A percentile compares a stretch with the other conserved stretches of the same genome.
phyloP scores from a whole-genome alignment of 176 grass and related monocot species.

The Puccinellia tenuiflora region DNA sequence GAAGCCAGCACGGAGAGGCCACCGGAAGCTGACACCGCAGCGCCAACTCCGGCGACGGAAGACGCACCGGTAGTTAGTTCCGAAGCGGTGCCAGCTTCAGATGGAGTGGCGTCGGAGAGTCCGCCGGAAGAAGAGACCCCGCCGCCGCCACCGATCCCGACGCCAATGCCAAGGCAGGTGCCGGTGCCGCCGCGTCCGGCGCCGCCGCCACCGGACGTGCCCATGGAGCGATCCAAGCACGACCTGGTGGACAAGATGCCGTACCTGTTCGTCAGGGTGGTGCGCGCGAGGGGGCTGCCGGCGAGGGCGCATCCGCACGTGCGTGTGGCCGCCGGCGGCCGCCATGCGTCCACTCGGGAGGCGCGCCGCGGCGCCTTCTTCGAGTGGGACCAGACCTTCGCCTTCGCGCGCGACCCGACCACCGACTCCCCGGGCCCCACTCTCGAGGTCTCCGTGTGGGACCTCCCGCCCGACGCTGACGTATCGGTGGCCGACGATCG shows the following conservation, averaged over 20 bases:
- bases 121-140: constrained; percentile 18
- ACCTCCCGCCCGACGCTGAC: constrained; percentile 65
- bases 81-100: background rate
- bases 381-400: constrained; percentile 93
- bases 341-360: constrained; percentile 45
- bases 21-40: background rate
- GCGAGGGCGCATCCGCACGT: constrained; percentile 59
- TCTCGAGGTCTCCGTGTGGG: constrained; percentile 78
- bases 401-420: constrained; percentile 55
- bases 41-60: background rate
- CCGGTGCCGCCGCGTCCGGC: constrained; percentile 7
- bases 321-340: constrained; percentile 56
- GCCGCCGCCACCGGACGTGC: constrained; percentile 30
- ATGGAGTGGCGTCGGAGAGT: background rate
- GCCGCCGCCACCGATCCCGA: background rate
- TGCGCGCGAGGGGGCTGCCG: constrained; percentile 57
- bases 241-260: constrained; percentile 97
- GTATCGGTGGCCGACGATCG: constrained; percentile 49
- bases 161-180: constrained; percentile 25
- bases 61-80: background rate
- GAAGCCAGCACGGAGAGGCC: constrained; percentile 6
- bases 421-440: constrained; percentile 47
- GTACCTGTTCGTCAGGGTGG: constrained; percentile 80
- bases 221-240: constrained; percentile 55
- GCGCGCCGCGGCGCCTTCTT: constrained; percentile 65